Conservation (phyloP, 169 alveolate genomes). For the Perkinsus chesapeaki region DNA sequence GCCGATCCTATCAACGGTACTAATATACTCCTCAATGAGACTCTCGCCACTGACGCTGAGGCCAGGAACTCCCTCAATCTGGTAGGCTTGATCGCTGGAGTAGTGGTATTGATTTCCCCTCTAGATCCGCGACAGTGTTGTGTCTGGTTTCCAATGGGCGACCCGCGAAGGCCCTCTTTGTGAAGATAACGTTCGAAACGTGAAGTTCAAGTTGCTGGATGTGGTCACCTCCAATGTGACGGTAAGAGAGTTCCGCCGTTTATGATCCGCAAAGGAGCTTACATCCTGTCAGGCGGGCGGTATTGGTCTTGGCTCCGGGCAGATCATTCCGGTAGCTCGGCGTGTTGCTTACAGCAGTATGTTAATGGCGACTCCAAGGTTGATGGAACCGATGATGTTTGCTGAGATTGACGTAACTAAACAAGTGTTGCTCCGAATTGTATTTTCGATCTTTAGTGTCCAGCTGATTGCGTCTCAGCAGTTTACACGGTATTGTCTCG, state of each 20-base stretch:
- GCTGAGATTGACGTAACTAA: constrained; percentile 72
- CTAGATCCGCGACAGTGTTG: constrained; percentile 63
- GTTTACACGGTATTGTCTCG: constrained; percentile 79
- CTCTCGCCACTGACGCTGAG: constrained; percentile 86
- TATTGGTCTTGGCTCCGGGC: constrained; percentile 90
- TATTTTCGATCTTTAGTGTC: constrained; percentile 49
- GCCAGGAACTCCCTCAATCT: background rate
- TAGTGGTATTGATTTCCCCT: background rate
- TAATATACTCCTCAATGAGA: constrained; percentile 88
- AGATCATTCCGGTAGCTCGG: constrained; percentile 94
- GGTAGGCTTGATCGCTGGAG: background rate
- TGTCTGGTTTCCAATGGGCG: constrained; percentile 99
- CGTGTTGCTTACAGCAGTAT: constrained; percentile 96
- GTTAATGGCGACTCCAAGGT: constrained; percentile 94
- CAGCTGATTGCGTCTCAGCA: constrained; percentile 94
- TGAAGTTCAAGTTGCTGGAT: constrained; percentile 76
- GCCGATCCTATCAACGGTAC: constrained; percentile 47
- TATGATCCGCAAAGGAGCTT: background rate
- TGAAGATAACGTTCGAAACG: constrained; percentile 86
- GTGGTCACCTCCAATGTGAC: constrained; percentile 37
- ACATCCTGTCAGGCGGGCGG: constrained; percentile 53
- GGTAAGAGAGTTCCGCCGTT: background rate
- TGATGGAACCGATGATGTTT: constrained; percentile 93
- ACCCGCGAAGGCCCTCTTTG: constrained; percentile 98
- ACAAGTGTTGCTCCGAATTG: background rate